Conservation (phyloP, 208 protist species). For the Wallacemonas sp. region DNA sequence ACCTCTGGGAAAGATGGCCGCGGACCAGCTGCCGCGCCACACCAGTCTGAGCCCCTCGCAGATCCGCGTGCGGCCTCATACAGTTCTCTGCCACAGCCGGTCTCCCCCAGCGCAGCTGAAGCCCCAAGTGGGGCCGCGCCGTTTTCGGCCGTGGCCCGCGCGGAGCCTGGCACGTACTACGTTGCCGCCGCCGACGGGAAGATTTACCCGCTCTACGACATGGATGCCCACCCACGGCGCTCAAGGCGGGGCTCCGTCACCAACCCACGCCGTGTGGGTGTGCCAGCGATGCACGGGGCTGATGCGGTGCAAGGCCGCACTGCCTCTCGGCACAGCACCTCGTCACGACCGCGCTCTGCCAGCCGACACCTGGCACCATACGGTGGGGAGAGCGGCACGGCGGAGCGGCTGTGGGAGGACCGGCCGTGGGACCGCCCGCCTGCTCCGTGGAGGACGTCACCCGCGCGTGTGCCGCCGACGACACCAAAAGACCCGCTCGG, state of each 20-base stretch:
- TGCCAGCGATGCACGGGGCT: too few relatives aligned
- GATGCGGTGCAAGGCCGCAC: too few relatives aligned
- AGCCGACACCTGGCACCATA: neutral
- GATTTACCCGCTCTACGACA: neutral
- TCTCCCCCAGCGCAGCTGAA: neutral
- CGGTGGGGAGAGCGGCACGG: neutral
- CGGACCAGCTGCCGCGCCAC: too few relatives aligned
- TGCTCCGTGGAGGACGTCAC: neutral
- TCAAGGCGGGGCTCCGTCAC: too few relatives aligned
- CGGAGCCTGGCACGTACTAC: conserved; percentile 12
- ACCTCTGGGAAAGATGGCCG: too few relatives aligned
- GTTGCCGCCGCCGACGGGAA: neutral
- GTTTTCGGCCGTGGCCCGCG: neutral
- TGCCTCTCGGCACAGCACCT: too few relatives aligned
- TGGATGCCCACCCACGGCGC: too few relatives aligned
- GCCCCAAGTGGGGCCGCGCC: neutral
- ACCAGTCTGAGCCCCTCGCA: too few relatives aligned
- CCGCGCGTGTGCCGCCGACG: neutral
- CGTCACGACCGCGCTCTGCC: too few relatives aligned
- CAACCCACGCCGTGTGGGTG: too few relatives aligned
- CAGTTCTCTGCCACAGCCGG: neutral
- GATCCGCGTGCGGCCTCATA: neutral
- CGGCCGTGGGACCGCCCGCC: neutral
- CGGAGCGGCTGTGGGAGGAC: neutral
- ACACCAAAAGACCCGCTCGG: conserved; percentile 39